Percentiles rank a stretch among this genome's conserved stretches.
Evolutionary conservation across 2,329 filamentous ascomycete species (phyloP).

Genomic region (Emergomyces orientalis): DNA sequence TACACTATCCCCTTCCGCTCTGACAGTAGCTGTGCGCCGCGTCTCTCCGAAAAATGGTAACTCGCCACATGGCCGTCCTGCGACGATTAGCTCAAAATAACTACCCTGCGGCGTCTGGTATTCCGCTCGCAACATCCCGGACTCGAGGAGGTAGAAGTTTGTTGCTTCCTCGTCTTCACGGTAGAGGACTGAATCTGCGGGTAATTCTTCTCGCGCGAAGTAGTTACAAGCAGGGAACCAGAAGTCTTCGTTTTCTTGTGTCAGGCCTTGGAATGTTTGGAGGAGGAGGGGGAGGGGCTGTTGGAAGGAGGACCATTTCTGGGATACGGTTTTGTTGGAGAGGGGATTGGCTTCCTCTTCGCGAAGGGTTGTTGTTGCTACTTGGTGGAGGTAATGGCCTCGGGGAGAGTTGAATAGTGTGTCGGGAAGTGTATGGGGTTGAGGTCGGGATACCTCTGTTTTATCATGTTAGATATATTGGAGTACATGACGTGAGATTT

Average conservation of each 20-base stretch:
- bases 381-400: slow-evolving; percentile 64
- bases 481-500: not conserved
- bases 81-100: slow-evolving; percentile 84
- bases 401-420: slow-evolving; percentile 65
- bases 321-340: slow-evolving; percentile 32
- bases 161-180: slow-evolving; percentile 64
- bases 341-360: slow-evolving; percentile 49
- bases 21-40: slow-evolving; percentile 72
- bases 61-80: slow-evolving; percentile 91
- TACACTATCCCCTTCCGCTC: slow-evolving; percentile 70
- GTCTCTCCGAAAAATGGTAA: slow-evolving; percentile 94
- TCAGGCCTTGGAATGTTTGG: slow-evolving; percentile 88
- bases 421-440: slow-evolving; percentile 31
- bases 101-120: slow-evolving; percentile 84
- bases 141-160: slow-evolving; percentile 84
- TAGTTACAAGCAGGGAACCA: slow-evolving; percentile 76
- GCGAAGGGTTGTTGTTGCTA: slow-evolving; percentile 64
- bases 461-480: not conserved
- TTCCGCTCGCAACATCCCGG: slow-evolving; percentile 78
- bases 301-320: slow-evolving; percentile 75
- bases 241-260: slow-evolving; percentile 81
- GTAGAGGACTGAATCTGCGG: slow-evolving; percentile 65
- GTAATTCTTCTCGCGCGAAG: slow-evolving; percentile 61
- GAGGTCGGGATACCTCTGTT: slow-evolving; percentile 1
- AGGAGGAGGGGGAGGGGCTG: slow-evolving; percentile 86